These are phyloP conservation scores for Russula emetica DNA, from an alignment of 768 basidiomycete genomes.

Conservation along the genomic window DNA sequence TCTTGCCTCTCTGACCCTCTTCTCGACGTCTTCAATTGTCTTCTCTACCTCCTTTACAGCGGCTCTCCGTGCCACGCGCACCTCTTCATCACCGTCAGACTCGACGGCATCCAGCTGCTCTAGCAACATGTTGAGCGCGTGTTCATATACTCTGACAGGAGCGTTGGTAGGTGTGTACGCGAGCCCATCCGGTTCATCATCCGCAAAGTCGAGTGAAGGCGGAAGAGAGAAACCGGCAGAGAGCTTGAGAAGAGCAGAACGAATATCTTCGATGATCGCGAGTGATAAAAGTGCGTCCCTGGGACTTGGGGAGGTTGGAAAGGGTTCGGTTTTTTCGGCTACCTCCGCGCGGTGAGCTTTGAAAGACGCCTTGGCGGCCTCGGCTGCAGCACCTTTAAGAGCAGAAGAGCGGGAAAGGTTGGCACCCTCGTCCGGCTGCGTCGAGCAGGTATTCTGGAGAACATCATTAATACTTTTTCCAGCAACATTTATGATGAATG, in stretches of 20 bases:
- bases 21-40: conserved; percentile 53
- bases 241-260: conserved; percentile 4
- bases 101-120: conserved; percentile 64
- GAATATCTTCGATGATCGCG: conserved; percentile 14
- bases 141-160: conserved; percentile 56
- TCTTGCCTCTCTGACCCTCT: conserved; percentile 9
- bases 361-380: conserved; percentile 16
- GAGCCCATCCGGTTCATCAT: conserved; percentile 36
- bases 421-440: background rate
- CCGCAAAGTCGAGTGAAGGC: conserved; percentile 15
- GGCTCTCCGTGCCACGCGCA: conserved; percentile 48
- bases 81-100: conserved; percentile 52
- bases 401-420: conserved; percentile 19
- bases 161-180: conserved; percentile 61
- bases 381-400: conserved; percentile 19
- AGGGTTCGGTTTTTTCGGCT: background rate
- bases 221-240: conserved; percentile 21
- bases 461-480: background rate
- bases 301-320: background rate
- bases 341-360: conserved; percentile 21
- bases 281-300: background rate
- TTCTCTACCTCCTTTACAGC: conserved; percentile 57
- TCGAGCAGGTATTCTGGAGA: background rate
- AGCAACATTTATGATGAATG: too few relatives aligned
- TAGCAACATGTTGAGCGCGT: conserved; percentile 59